Conservation (phyloP, 208 protist genomes). For the Wallacemonas sp. region DNA sequence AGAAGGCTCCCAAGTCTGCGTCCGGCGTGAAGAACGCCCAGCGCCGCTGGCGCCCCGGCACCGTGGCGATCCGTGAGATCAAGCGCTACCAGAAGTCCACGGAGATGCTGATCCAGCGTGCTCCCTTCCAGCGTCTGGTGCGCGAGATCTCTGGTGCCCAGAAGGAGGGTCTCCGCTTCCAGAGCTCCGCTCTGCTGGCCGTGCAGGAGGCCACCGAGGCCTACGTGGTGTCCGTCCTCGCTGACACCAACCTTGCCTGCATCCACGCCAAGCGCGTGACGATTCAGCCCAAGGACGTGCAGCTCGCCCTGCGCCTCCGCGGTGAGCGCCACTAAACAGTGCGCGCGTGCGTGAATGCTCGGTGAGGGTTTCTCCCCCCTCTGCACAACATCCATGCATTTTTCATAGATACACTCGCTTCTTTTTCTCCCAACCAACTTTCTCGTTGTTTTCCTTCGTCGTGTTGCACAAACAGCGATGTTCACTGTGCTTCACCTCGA, state of each 20-base stretch:
- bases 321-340: conserved; percentile 56
- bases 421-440: conserved; percentile 9
- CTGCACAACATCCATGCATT: too few species aligned
- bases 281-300: conserved; percentile 79
- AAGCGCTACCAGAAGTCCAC: conserved; percentile 85
- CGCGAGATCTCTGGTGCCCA: conserved; percentile 77
- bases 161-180: conserved; percentile 87
- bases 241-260: conserved; percentile 91
- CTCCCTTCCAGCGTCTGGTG: conserved; percentile 90
- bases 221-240: conserved; percentile 92
- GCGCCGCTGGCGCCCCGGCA: conserved; percentile 95
- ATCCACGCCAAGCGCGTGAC: conserved; percentile 89
- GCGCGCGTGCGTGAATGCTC: conserved; percentile 2
- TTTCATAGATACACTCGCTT: conserved; percentile 9
- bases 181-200: conserved; percentile 77
- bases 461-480: background rate
- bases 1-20: conserved; percentile 95
- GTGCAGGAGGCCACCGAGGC: conserved; percentile 92
- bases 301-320: conserved; percentile 63
- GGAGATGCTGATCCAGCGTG: conserved; percentile 88
- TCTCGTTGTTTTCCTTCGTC: conserved; percentile 5
- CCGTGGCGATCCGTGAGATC: conserved; percentile 98
- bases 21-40: conserved; percentile 97
- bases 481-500: conserved; percentile 5
- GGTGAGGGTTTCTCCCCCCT: background rate